These are phyloP conservation scores for Ogataea hybrid DNA, from an alignment of 1,139 yeast species.

Conservation along the genomic window DNA sequence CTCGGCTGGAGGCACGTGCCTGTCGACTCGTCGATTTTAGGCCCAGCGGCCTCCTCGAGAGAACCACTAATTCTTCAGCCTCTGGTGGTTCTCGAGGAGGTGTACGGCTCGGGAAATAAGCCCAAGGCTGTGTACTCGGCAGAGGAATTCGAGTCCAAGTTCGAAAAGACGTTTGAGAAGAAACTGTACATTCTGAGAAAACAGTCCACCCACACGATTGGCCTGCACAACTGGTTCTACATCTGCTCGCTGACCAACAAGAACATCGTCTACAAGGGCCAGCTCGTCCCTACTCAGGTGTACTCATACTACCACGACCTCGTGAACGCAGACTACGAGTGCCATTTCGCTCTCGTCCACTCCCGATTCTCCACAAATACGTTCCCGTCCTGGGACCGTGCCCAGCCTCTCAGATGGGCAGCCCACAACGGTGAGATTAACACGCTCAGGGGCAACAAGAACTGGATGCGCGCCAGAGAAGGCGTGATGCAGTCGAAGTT, in stretches of 20 bases:
- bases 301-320: conserved; percentile 93
- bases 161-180: conserved; percentile 72
- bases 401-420: conserved; percentile 96
- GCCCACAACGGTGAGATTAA: conserved; percentile 99
- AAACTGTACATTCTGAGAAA: conserved; percentile 84
- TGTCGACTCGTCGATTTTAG: conserved; percentile 86
- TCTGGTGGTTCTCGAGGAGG: conserved; percentile 65
- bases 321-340: conserved; percentile 87
- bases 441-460: conserved; percentile 94
- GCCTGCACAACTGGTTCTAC: conserved; percentile 96
- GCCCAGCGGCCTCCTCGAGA: conserved; percentile 92
- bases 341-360: conserved; percentile 94
- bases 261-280: conserved; percentile 96
- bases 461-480: conserved; percentile 99
- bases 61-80: conserved; percentile 94
- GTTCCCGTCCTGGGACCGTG: conserved; percentile 99
- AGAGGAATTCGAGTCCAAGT: conserved; percentile 55
- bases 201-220: conserved; percentile 86
- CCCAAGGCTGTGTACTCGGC: conserved; percentile 38
- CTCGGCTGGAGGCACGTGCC: conserved; percentile 98
- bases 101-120: conserved; percentile 42
- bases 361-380: conserved; percentile 98
- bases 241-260: conserved; percentile 88
- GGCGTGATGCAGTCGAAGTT: conserved; percentile 88
- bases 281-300: conserved; percentile 94